These are phyloP conservation scores for Termitomyces sp. DNA, from an alignment of 768 basidiomycete genomes.

Conservation along the genomic window DNA sequence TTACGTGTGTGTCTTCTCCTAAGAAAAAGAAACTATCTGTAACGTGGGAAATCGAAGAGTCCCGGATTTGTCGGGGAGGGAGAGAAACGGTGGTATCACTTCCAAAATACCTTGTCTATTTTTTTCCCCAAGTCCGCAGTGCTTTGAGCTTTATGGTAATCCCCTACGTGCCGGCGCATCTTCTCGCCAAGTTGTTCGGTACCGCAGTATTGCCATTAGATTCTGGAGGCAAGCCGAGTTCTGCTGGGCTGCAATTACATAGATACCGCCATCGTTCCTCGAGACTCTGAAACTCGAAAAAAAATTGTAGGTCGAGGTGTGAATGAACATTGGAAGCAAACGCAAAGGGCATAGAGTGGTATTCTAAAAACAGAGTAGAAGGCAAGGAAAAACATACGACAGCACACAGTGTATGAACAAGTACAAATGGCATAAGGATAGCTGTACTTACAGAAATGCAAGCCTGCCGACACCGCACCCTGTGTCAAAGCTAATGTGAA, in stretches of 20 bases:
- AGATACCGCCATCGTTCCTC: neutral
- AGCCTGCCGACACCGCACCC: no score
- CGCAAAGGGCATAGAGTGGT: no score
- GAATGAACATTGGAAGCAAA: no score
- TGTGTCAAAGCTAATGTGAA: no score
- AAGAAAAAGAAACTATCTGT: neutral
- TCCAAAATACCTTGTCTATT: neutral
- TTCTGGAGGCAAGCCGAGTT: neutral
- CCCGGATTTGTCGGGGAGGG: neutral
- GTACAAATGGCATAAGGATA: no score
- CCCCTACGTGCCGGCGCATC: neutral
- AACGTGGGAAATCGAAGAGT: neutral
- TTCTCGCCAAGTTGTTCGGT: neutral
- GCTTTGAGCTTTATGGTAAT: neutral
- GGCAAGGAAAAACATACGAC: no score
- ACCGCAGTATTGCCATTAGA: no score
- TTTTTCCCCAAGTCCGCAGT: neutral
- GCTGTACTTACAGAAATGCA: no score
- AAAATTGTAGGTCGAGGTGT: neutral
- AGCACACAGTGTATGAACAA: no score
- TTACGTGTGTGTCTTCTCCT: neutral
- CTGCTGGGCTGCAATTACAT: neutral
- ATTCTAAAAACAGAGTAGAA: no score
- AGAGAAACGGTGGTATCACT: neutral
- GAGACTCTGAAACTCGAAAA: neutral